Percentiles rank a stretch among this genome's conserved stretches.
Conservation (phyloP, 1,284 basidiomycete genomes). For the Cystobasidium sp. region DNA sequence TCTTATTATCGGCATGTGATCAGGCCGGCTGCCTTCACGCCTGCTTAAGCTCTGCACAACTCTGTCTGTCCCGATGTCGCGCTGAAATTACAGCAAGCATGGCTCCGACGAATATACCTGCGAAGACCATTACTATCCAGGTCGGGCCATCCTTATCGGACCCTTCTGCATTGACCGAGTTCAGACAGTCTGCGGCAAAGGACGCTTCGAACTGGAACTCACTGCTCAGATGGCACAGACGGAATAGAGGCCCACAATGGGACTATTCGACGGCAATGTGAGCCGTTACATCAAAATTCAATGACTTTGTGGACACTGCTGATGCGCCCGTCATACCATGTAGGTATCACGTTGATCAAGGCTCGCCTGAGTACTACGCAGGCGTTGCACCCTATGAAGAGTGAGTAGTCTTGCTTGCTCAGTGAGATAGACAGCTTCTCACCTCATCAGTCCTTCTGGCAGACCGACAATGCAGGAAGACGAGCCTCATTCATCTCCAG, state of each 20-base stretch:
- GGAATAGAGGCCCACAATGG: constrained; percentile 43
- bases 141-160: constrained; percentile 15
- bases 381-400: constrained; percentile 23
- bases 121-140: constrained; percentile 31
- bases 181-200: constrained; percentile 27
- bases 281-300: not conserved
- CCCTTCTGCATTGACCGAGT: constrained; percentile 27
- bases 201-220: constrained; percentile 43
- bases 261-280: constrained; percentile 43
- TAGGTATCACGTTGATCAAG: constrained; percentile 43
- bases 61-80: not conserved
- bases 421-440: not conserved
- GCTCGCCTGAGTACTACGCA: constrained; percentile 41
- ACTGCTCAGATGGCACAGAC: constrained; percentile 39
- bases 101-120: constrained; percentile 15
- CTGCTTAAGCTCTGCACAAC: not conserved
- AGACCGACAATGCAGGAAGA: constrained; percentile 20
- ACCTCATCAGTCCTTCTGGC: too few species aligned
- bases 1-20: not conserved
- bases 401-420: not conserved
- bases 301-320: not conserved
- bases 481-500: not conserved
- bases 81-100: not conserved
- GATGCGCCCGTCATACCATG: not conserved
- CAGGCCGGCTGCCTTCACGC: not conserved